These are phyloP conservation scores for Aegle marmelos DNA, from an alignment of 345 rosid species.

Conservation along the genomic window DNA sequence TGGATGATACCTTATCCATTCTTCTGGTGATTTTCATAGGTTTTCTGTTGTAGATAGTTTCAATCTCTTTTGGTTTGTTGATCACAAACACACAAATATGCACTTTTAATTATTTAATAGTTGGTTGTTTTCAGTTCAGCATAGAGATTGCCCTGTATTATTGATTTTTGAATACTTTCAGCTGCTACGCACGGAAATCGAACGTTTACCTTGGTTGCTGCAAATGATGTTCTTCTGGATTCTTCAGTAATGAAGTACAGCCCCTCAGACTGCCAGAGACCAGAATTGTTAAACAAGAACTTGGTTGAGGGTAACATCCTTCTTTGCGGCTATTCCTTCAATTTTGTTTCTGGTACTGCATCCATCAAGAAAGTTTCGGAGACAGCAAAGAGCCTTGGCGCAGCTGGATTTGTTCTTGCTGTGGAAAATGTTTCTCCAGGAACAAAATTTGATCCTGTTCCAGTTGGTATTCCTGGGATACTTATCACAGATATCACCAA, in stretches of 20 bases:
- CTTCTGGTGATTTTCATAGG: neutral
- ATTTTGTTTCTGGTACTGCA: slow-evolving; percentile 90
- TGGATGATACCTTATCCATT: neutral
- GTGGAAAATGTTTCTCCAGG: slow-evolving; percentile 98
- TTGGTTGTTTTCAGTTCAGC: neutral
- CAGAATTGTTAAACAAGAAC: slow-evolving; percentile 80
- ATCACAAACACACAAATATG: neutral
- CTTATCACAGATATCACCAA: slow-evolving; percentile 75
- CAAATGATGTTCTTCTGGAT: slow-evolving; percentile 90
- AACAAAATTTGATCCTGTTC: slow-evolving; percentile 93
- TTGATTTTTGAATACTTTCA: slow-evolving; percentile 20
- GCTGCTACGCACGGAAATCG: slow-evolving; percentile 80
- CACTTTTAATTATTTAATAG: neutral
- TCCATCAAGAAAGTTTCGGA: slow-evolving; percentile 92
- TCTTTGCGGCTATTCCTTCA: slow-evolving; percentile 99
- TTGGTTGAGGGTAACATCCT: slow-evolving; percentile 91
- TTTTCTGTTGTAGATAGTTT: neutral
- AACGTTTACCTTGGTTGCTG: slow-evolving; percentile 83
- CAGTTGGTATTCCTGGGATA: slow-evolving; percentile 83
- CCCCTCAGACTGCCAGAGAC: slow-evolving; percentile 95
- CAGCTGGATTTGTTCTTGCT: slow-evolving; percentile 94
- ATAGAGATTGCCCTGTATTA: slow-evolving; percentile 6
- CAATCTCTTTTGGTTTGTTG: neutral
- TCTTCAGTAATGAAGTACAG: slow-evolving; percentile 65
- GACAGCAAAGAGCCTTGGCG: slow-evolving; percentile 93